Evolutionary conservation across 164 flowering plant genomes (phyloP).

Genomic region (Amborella trichopoda): DNA sequence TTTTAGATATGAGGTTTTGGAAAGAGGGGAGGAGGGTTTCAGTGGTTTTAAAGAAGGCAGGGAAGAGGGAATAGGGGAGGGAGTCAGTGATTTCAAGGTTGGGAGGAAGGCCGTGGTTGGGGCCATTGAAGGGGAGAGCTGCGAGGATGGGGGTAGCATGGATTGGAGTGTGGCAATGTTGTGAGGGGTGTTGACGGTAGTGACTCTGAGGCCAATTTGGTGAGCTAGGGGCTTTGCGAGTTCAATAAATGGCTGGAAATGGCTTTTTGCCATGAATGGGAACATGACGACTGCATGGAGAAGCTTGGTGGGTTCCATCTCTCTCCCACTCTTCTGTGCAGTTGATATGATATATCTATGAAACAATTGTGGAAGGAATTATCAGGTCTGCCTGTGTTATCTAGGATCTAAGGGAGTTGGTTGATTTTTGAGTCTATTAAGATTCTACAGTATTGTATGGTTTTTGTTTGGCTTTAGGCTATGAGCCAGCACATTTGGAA

Average conservation of each 20-base stretch:
- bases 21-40: constrained; percentile 4
- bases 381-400: no score
- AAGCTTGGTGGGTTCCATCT: no score
- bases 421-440: no score
- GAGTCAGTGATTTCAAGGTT: neutral
- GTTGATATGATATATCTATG: no score
- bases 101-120: constrained; percentile 5
- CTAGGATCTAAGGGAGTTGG: no score
- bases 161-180: constrained; percentile 4
- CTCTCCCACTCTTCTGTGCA: no score
- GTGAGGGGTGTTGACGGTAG: constrained; percentile 3
- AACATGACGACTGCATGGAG: constrained; percentile 1
- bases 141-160: constrained; percentile 1
- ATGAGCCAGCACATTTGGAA: no score
- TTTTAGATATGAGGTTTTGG: no score
- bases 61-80: neutral
- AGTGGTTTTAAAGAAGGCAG: neutral
- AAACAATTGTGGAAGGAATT: no score
- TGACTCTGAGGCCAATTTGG: neutral
- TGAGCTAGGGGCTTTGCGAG: neutral
- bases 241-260: constrained; percentile 4
- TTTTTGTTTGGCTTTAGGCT: no score
- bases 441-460: no score
- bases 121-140: constrained; percentile 4
- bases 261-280: constrained; percentile 8